Percentiles rank a stretch among this genome's conserved stretches.
Conservation (phyloP, 2,329 filamentous ascomycete species). For the Huntiella savannae region DNA sequence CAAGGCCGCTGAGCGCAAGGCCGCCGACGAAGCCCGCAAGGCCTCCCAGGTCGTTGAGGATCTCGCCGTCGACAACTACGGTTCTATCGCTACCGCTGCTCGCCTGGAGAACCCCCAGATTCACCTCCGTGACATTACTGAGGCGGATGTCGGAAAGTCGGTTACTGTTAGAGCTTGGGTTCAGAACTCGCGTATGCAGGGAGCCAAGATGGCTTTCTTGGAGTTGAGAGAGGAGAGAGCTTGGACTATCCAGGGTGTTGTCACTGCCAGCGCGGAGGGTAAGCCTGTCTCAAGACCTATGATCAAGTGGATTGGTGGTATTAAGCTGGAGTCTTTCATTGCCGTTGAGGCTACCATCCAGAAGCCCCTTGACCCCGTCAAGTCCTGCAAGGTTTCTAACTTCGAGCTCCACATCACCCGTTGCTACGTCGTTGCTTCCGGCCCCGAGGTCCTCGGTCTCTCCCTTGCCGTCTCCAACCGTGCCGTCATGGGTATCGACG, state of each 20-base stretch:
- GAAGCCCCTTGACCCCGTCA: constrained; percentile 70
- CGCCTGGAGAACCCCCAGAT: constrained; percentile 37
- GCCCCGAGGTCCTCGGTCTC: constrained; percentile 37
- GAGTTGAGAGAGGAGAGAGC: constrained; percentile 60
- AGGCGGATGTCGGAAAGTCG: constrained; percentile 47
- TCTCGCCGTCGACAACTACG: constrained; percentile 61
- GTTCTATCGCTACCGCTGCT: constrained; percentile 42
- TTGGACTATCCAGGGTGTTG: constrained; percentile 67
- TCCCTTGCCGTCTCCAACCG: constrained; percentile 35
- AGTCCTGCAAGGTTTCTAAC: constrained; percentile 62
- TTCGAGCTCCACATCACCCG: constrained; percentile 80
- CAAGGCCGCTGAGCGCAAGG: constrained; percentile 55
- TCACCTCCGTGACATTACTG: constrained; percentile 42
- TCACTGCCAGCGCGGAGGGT: constrained; percentile 54
- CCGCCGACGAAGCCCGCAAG: constrained; percentile 47
- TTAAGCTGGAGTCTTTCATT: constrained; percentile 68
- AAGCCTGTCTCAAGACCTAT: constrained; percentile 58
- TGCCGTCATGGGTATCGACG: constrained; percentile 37
- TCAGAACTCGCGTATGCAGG: constrained; percentile 73
- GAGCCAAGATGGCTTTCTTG: constrained; percentile 80
- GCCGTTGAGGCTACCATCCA: constrained; percentile 63
- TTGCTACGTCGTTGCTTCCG: constrained; percentile 56
- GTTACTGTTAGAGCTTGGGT: constrained; percentile 65
- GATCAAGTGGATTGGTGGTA: constrained; percentile 71
- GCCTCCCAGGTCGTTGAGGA: constrained; percentile 48